phyloP scores from a whole-genome alignment of 1,284 basidiomycete species.

The Apiotrichum akiyoshidainum region DNA sequence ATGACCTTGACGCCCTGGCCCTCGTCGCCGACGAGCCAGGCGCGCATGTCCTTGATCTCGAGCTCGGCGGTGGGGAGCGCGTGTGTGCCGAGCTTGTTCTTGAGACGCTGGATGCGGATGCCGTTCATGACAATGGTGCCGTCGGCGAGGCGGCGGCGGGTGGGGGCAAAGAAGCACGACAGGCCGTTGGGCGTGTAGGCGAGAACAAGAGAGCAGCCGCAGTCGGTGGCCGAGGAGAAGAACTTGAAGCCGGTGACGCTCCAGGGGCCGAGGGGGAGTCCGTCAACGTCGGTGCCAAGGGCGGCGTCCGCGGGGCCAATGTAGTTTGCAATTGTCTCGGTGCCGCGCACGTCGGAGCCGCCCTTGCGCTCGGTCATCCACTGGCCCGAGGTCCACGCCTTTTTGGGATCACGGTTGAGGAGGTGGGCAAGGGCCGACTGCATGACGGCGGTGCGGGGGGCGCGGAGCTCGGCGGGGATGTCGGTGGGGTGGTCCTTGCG shows the following conservation, averaged over 20 bases:
- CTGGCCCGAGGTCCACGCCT: slow-evolving; percentile 70
- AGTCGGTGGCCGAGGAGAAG: slow-evolving; percentile 78
- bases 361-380: slow-evolving; percentile 82
- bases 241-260: slow-evolving; percentile 70
- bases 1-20: slow-evolving; percentile 68
- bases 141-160: slow-evolving; percentile 55
- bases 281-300: slow-evolving; percentile 14
- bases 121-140: slow-evolving; percentile 58
- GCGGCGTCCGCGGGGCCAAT: background rate
- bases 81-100: slow-evolving; percentile 76
- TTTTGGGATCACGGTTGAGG: slow-evolving; percentile 53
- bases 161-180: slow-evolving; percentile 58
- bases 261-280: slow-evolving; percentile 20
- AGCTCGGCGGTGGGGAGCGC: slow-evolving; percentile 74
- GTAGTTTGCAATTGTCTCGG: slow-evolving; percentile 67
- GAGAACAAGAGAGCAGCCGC: slow-evolving; percentile 17
- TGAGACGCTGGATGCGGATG: slow-evolving; percentile 68
- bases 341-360: slow-evolving; percentile 71
- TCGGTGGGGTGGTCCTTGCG: background rate
- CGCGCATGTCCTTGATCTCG: slow-evolving; percentile 61
- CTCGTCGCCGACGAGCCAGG: slow-evolving; percentile 62
- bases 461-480: background rate
- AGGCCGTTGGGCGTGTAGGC: slow-evolving; percentile 52
- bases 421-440: slow-evolving; percentile 15
- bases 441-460: slow-evolving; percentile 13